Conservation (phyloP, 495 filamentous ascomycete genomes). For the Xylaria castorea region DNA sequence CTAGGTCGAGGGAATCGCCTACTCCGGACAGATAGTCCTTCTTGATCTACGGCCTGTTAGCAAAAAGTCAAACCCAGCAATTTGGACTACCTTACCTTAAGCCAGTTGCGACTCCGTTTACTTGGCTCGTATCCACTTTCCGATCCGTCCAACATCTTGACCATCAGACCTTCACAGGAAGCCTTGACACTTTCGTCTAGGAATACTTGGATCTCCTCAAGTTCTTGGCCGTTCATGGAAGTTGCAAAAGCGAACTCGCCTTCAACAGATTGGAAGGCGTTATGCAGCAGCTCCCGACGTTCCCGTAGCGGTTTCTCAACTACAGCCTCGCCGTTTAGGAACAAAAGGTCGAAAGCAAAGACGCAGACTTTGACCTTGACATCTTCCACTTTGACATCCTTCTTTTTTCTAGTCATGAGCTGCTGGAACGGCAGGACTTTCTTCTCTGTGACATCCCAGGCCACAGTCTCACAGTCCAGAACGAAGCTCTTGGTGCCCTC, state of each 20-base stretch:
- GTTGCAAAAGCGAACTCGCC: slow-evolving; percentile 94
- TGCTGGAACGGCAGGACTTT: slow-evolving; percentile 97
- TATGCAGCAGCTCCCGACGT: slow-evolving; percentile 76
- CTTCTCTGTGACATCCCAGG: slow-evolving; percentile 91
- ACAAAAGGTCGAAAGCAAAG: slow-evolving; percentile 95
- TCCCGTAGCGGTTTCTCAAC: slow-evolving; percentile 88
- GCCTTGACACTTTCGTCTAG: slow-evolving; percentile 94
- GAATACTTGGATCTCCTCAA: slow-evolving; percentile 90
- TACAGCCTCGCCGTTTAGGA: slow-evolving; percentile 88
- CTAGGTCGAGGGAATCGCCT: slow-evolving; percentile 94
- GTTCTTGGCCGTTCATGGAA: slow-evolving; percentile 81
- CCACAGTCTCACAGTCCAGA: slow-evolving; percentile 97
- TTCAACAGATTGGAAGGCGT: slow-evolving; percentile 76
- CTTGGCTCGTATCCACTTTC: slow-evolving; percentile 94
- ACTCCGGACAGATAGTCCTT: slow-evolving; percentile 95
- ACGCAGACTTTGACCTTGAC: slow-evolving; percentile 97
- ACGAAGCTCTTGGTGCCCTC: slow-evolving; percentile 90
- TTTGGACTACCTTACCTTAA: slow-evolving; percentile 69
- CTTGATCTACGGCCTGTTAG: slow-evolving; percentile 69
- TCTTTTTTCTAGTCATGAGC: slow-evolving; percentile 95
- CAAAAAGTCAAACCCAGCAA: background rate
- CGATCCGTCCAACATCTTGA: slow-evolving; percentile 94
- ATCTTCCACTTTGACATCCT: slow-evolving; percentile 97
- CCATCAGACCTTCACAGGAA: slow-evolving; percentile 96
- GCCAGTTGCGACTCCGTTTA: slow-evolving; percentile 95